These are phyloP conservation scores for Neurospora hispaniola DNA, from an alignment of 495 filamentous ascomycete genomes.

Conservation along the genomic window DNA sequence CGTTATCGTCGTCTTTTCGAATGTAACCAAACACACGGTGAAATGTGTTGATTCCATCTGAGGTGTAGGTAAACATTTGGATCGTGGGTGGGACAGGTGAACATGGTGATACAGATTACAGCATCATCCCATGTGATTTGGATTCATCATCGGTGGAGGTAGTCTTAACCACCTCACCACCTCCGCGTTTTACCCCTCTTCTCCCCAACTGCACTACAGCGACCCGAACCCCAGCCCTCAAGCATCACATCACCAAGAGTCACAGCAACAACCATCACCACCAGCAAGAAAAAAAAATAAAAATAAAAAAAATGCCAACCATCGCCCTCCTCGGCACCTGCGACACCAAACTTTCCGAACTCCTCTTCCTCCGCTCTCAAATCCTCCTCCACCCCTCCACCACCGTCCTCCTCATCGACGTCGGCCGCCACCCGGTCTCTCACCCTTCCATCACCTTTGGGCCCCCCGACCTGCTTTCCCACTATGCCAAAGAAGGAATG, in stretches of 20 bases:
- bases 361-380: constrained; percentile 43
- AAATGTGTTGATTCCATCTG: not conserved
- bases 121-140: not conserved
- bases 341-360: constrained; percentile 55
- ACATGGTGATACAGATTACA: not conserved
- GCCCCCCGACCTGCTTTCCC: constrained; percentile 22
- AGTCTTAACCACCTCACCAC: not conserved
- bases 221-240: not conserved
- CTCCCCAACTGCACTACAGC: not conserved
- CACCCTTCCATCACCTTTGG: constrained; percentile 38
- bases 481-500: not conserved
- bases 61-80: not conserved
- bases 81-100: not conserved
- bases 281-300: constrained; percentile 16
- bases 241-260: not conserved
- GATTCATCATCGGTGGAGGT: not conserved
- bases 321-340: constrained; percentile 55
- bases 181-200: not conserved
- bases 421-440: constrained; percentile 33
- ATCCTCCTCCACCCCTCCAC: constrained; percentile 21
- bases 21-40: not conserved
- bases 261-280: not conserved
- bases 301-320: constrained; percentile 27
- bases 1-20: not conserved
- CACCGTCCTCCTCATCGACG: constrained; percentile 44